Base-by-base conservation (phyloP, 2,329 filamentous ascomycete genomes). In the Hirsutella minnesotensis region DNA sequence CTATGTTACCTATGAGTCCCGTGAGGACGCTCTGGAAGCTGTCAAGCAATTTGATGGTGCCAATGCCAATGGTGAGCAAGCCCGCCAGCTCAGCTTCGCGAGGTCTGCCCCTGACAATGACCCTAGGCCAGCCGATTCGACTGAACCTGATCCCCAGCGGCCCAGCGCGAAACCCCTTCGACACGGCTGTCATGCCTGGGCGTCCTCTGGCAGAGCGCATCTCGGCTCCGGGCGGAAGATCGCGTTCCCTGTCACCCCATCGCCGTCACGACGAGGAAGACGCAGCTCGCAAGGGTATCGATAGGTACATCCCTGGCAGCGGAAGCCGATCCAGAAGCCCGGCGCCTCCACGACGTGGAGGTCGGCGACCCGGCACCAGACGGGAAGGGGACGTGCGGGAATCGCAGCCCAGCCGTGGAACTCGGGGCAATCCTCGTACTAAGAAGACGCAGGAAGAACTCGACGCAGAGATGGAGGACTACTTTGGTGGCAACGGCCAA, bases 381-480 rank as follows among this genome's bases (percentile, higher is more conserved):
- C 62, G 73, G 33, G 70, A 77, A 24, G 51, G 43, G 5, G 44
- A 43, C 34, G 58, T 54, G 38, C 53, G 53, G 38, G 56, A 53
- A 9, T 53, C 58, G 24, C 53, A 61, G 24, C 48, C 63, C 50
- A 65, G 60, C 13, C 59, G 65, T 21, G 62, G 60, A 19, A 63
- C 61, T 34, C 59, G 65, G 20, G 61, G 62, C 19, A 65, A 69
- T 42, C 73, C 74, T 33, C 75, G 86, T 39, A 72, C 79, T 2
- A 83, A 79, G 64, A 95, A 94, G 74, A 95, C 89, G 0, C 83
- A 88, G 51, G 86, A 94, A 54, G 86, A 95, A 59, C 70, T 95
- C 34, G 89, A 95, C 60, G 86, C 86, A n/a, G 89, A 95, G 65
- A 95, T 95, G 89, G 87, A 82, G 24, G 86, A 95, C 57, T 95